These are phyloP conservation scores for Paramecium tetraurelia DNA, from an alignment of 73 alveolate species.

Conservation along the genomic window DNA sequence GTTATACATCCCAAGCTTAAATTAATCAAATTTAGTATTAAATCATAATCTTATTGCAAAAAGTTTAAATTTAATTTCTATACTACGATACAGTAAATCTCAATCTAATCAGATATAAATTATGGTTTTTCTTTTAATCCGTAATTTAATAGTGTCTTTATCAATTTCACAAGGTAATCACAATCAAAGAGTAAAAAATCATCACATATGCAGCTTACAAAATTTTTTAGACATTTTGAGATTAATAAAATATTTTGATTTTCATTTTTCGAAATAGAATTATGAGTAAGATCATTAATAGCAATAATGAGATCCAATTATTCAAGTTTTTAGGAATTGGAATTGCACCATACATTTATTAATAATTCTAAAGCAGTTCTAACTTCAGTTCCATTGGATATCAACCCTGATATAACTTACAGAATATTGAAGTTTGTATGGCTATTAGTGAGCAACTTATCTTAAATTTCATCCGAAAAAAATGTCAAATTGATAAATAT, in stretches of 20 bases:
- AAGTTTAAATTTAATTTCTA: neutral
- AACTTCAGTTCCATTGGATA: neutral
- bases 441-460: neutral
- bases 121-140: neutral
- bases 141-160: neutral
- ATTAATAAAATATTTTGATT: neutral
- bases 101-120: neutral
- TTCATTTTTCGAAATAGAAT: neutral
- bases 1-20: neutral
- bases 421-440: neutral
- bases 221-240: neutral
- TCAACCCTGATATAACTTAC: neutral
- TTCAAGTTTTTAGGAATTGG: neutral
- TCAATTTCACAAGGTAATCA: neutral
- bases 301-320: neutral
- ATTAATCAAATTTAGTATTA: neutral
- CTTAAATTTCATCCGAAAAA: neutral
- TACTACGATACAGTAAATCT: neutral
- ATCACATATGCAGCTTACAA: neutral
- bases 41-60: neutral
- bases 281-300: neutral
- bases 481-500: neutral
- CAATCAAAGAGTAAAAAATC: neutral
- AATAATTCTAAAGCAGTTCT: neutral
- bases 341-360: neutral